Evolutionary conservation across 176 grass and related monocot species (phyloP).

Genomic region (Carex parvula): DNA sequence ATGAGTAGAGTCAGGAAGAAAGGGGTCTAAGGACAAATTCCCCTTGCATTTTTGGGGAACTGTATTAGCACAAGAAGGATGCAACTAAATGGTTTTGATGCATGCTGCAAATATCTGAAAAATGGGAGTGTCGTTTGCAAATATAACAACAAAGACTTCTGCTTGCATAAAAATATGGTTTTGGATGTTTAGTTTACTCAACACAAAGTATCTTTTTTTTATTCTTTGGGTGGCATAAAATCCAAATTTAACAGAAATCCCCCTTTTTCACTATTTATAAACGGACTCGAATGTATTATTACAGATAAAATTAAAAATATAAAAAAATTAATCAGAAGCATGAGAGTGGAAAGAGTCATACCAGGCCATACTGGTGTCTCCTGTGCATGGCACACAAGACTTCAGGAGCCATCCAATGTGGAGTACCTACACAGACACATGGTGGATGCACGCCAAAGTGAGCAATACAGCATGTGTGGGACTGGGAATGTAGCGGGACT

Average conservation of each 20-base stretch:
- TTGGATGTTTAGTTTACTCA: too few species aligned
- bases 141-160: neutral
- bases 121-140: neutral
- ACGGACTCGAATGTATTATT: neutral
- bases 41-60: neutral
- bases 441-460: conserved; percentile 75
- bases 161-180: too few species aligned
- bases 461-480: conserved; percentile 93
- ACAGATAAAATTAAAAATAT: neutral
- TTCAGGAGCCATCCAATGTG: conserved; percentile 93
- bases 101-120: conserved; percentile 1
- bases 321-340: neutral
- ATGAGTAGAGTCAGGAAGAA: neutral
- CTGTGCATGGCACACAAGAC: conserved; percentile 67
- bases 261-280: too few species aligned
- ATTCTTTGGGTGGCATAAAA: too few species aligned
- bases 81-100: neutral
- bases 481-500: conserved; percentile 54
- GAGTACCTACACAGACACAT: conserved; percentile 92
- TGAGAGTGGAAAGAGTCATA: conserved; percentile 24
- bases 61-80: neutral
- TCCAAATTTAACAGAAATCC: too few species aligned
- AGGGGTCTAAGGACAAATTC: neutral
- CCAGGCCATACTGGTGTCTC: conserved; percentile 74
- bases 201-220: too few species aligned